Conservation (phyloP, 2,329 filamentous ascomycete genomes). For the Arthroderma sp. region DNA sequence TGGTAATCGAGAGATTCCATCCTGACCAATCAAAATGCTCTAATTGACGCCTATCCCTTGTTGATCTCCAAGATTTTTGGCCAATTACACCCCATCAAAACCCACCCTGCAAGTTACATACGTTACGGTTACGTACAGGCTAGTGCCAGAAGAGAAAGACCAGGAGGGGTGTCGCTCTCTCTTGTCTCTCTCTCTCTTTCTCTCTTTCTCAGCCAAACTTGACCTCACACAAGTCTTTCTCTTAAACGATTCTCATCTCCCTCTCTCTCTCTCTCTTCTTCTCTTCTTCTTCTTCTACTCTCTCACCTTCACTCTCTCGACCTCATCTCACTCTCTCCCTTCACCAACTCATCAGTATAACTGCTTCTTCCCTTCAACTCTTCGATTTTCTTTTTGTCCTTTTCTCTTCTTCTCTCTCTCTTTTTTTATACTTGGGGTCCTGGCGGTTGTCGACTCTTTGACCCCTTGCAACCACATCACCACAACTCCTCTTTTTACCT, state of each 20-base stretch:
- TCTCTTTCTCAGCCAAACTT: constrained; percentile 9
- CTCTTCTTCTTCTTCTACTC: background rate
- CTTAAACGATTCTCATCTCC: background rate
- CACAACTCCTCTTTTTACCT: background rate
- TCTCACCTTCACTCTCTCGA: background rate
- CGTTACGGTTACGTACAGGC: too few relatives aligned
- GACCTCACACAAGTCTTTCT: background rate
- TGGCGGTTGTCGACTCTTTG: too few relatives aligned
- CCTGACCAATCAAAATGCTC: too few relatives aligned
- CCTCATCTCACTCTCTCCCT: background rate
- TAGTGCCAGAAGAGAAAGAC: background rate
- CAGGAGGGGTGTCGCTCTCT: constrained; percentile 5
- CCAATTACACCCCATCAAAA: too few relatives aligned
- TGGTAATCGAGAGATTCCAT: too few relatives aligned
- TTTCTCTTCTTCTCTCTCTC: background rate
- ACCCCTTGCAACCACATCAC: too few relatives aligned
- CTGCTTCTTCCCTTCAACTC: background rate
- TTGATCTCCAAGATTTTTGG: too few relatives aligned
- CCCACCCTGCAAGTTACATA: too few relatives aligned
- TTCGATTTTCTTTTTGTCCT: constrained; percentile 1
- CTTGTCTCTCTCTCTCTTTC: constrained; percentile 9
- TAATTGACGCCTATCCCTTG: too few relatives aligned
- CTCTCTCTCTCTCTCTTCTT: background rate
- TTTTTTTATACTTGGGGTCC: background rate
- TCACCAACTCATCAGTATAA: background rate